These are phyloP conservation scores for Trichosporon sp. DNA, from an alignment of 1,284 basidiomycete species.

Conservation along the genomic window DNA sequence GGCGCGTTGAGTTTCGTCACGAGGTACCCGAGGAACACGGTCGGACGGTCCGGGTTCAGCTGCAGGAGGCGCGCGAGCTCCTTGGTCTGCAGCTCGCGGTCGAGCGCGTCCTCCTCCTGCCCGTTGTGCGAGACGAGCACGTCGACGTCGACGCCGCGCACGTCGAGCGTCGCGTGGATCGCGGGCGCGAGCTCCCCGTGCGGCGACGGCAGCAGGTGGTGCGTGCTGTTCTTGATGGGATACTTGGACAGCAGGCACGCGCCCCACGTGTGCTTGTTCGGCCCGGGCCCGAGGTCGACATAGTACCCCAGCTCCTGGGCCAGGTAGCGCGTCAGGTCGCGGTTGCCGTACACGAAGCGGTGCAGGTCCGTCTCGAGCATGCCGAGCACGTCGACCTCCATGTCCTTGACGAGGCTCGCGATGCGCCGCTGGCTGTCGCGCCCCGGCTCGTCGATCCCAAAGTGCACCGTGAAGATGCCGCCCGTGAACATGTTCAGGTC, in stretches of 20 bases:
- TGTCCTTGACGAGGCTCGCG: constrained; percentile 68
- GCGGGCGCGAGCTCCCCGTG: constrained; percentile 81
- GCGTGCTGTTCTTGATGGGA: constrained; percentile 83
- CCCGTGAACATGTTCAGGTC: constrained; percentile 67
- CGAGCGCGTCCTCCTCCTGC: constrained; percentile 85
- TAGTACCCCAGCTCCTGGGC: constrained; percentile 75
- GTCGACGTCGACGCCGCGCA: constrained; percentile 71
- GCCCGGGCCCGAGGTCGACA: constrained; percentile 70
- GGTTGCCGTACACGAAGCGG: constrained; percentile 81
- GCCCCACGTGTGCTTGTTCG: constrained; percentile 89
- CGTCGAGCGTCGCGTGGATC: constrained; percentile 79
- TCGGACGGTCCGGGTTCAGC: constrained; percentile 66
- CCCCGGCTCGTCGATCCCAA: constrained; percentile 76
- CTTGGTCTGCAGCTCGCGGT: constrained; percentile 80
- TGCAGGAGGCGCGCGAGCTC: constrained; percentile 78
- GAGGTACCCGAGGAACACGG: constrained; percentile 77
- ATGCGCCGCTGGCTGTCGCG: constrained; percentile 78
- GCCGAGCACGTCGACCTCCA: constrained; percentile 72
- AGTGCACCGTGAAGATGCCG: constrained; percentile 90
- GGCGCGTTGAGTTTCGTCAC: constrained; percentile 71
- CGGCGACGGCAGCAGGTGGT: constrained; percentile 85
- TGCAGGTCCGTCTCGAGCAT: constrained; percentile 80
- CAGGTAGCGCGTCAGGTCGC: constrained; percentile 76
- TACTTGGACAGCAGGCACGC: constrained; percentile 81
- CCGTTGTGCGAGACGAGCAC: constrained; percentile 89